Evolutionary conservation across 345 rosid species (phyloP).

Genomic region (Psidium guajava): DNA sequence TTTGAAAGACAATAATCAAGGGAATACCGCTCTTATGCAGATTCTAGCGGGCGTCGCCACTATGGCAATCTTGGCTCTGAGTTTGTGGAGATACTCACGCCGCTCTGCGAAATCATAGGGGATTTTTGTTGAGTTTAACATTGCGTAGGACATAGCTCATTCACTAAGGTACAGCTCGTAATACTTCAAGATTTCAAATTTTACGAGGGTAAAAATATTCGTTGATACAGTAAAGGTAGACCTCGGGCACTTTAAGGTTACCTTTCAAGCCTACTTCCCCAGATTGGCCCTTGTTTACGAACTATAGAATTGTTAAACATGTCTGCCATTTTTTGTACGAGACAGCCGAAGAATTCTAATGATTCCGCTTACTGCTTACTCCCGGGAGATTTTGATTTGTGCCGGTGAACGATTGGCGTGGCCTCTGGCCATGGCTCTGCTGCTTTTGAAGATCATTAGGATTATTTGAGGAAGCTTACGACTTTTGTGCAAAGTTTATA

Average conservation of each 20-base stretch:
- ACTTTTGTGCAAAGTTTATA: not conserved
- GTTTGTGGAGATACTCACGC: constrained; percentile 60
- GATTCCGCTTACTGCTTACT: not conserved
- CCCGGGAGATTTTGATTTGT: not conserved
- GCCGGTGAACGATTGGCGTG: not conserved
- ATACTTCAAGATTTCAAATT: not conserved
- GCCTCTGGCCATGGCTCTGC: not conserved
- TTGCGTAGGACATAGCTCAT: not conserved
- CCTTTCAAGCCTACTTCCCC: not conserved
- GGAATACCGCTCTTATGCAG: constrained; percentile 14
- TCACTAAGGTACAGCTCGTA: not conserved
- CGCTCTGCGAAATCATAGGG: constrained; percentile 8
- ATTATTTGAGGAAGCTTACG: not conserved
- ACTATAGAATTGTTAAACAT: not conserved
- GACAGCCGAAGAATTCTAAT: not conserved
- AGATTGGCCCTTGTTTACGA: not conserved
- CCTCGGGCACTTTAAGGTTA: not conserved
- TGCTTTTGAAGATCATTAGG: not conserved
- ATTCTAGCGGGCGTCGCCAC: constrained; percentile 52
- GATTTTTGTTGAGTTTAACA: not conserved
- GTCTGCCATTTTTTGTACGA: not conserved
- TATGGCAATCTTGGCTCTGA: constrained; percentile 32
- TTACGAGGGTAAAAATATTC: not conserved
- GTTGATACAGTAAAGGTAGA: not conserved
- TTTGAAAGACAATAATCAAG: not conserved